A percentile compares a stretch with the other conserved stretches of the same genome.
Conservation (phyloP, 805 yeast species). For the Starmera caribaea region DNA sequence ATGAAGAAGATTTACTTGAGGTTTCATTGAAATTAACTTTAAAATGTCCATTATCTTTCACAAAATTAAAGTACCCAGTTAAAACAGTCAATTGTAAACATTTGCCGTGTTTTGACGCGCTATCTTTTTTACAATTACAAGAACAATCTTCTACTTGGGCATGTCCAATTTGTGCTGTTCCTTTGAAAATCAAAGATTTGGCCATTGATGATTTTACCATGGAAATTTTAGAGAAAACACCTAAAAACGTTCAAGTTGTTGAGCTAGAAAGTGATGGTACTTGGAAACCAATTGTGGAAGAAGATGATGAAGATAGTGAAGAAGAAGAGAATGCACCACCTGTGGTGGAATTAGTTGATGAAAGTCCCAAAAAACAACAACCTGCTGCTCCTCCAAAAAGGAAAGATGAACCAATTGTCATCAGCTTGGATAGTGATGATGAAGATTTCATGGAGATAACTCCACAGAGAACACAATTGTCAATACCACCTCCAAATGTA, state of each 20-base stretch:
- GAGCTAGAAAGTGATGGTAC: conserved; percentile 62
- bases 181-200: conserved; percentile 44
- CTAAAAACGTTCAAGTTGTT: conserved; percentile 52
- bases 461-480: not conserved
- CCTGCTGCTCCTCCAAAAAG: conserved; percentile 1
- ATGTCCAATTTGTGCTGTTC: conserved; percentile 72
- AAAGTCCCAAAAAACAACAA: conserved; percentile 2
- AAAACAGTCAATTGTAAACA: conserved; percentile 68
- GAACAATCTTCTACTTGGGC: conserved; percentile 75
- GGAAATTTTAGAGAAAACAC: conserved; percentile 47
- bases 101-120: conserved; percentile 81
- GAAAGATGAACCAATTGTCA: conserved; percentile 26
- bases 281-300: conserved; percentile 42
- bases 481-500: too few relatives aligned
- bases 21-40: conserved; percentile 58
- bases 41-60: conserved; percentile 70
- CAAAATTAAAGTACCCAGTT: conserved; percentile 62
- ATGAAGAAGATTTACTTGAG: conserved; percentile 65
- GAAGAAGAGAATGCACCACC: not conserved
- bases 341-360: not conserved
- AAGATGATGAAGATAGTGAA: conserved; percentile 12
- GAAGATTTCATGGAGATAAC: conserved; percentile 25
- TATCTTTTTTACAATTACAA: conserved; percentile 65
- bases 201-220: conserved; percentile 66
- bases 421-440: conserved; percentile 41